Evolutionary conservation across 371 early-diverging fungal species (phyloP).

Genomic region (Circinella umbellata): DNA sequence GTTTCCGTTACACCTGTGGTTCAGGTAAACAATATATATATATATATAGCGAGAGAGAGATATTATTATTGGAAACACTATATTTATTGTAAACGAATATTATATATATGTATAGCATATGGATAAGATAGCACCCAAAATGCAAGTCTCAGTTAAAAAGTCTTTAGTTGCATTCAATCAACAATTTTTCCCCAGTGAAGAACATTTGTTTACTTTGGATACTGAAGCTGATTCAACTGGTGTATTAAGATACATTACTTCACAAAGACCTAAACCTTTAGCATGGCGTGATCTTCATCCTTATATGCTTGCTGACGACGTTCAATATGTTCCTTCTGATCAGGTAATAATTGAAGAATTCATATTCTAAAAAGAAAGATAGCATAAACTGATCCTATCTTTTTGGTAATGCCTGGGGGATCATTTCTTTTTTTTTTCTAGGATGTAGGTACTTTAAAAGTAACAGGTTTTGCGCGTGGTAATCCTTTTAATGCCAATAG

Average conservation of each 20-base stretch:
- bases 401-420: slow-evolving; percentile 21
- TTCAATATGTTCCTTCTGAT: slow-evolving; percentile 60
- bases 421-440: too few species aligned
- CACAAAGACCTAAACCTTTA: slow-evolving; percentile 77
- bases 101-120: slow-evolving; percentile 52
- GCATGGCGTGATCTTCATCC: slow-evolving; percentile 90
- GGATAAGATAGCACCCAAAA: slow-evolving; percentile 65
- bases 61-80: too few species aligned
- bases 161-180: slow-evolving; percentile 83
- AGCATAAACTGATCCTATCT: not conserved
- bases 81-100: too few species aligned
- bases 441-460: slow-evolving; percentile 69
- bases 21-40: slow-evolving; percentile 43
- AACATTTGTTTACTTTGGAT: slow-evolving; percentile 71
- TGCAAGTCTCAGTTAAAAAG: slow-evolving; percentile 76
- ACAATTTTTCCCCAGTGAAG: slow-evolving; percentile 86
- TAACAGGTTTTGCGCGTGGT: slow-evolving; percentile 87
- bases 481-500: slow-evolving; percentile 85
- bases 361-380: too few species aligned
- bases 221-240: slow-evolving; percentile 55
- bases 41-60: not conserved
- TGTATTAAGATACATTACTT: slow-evolving; percentile 70
- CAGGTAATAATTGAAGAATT: slow-evolving; percentile 14
- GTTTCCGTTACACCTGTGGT: slow-evolving; percentile 75
- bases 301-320: slow-evolving; percentile 83